Percentiles rank a stretch among this genome's conserved stretches.
Conservation (phyloP, 1,284 basidiomycete species). For the Cutaneotrichosporon cyanovorans region DNA sequence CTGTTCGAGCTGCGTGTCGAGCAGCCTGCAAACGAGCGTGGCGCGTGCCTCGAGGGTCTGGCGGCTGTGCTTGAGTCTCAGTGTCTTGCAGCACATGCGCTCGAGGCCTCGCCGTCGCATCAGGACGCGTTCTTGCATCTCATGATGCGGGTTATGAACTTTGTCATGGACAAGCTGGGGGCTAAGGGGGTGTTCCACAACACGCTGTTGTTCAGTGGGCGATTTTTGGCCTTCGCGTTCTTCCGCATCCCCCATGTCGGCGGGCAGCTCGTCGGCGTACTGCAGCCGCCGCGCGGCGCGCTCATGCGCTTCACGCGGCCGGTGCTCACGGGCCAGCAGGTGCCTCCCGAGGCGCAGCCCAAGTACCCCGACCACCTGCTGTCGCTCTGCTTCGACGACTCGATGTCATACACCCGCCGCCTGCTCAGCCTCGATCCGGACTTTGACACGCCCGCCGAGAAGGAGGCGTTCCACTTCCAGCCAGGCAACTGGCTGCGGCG, state of each 20-base stretch:
- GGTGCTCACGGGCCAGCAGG: slow-evolving; percentile 21
- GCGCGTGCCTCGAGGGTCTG: slow-evolving; percentile 49
- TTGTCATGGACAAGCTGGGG: slow-evolving; percentile 50
- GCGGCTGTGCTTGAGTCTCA: slow-evolving; percentile 47
- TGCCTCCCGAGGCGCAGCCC: slow-evolving; percentile 23
- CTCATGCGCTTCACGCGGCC: slow-evolving; percentile 43
- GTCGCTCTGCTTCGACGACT: slow-evolving; percentile 40
- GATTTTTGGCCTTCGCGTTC: slow-evolving; percentile 50
- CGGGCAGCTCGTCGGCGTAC: slow-evolving; percentile 47
- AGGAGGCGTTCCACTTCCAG: slow-evolving; percentile 45
- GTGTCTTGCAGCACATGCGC: slow-evolving; percentile 39
- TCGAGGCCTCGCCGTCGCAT: slow-evolving; percentile 35
- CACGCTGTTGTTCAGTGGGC: slow-evolving; percentile 49
- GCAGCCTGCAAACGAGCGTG: slow-evolving; percentile 47
- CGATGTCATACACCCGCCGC: slow-evolving; percentile 39
- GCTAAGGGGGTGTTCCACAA: slow-evolving; percentile 52
- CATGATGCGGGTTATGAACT: slow-evolving; percentile 46
- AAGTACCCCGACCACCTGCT: slow-evolving; percentile 37
- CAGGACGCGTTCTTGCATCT: slow-evolving; percentile 40
- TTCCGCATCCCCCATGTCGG: slow-evolving; percentile 51
- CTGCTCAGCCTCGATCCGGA: slow-evolving; percentile 30
- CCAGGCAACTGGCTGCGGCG: slow-evolving; percentile 47
- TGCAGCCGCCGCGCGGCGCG: slow-evolving; percentile 47
- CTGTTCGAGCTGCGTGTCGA: slow-evolving; percentile 43
- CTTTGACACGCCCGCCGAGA: slow-evolving; percentile 35